phyloP scores from a whole-genome alignment of 192 early-diverging fungal species.

The Lunasporangiospora selenospora region DNA sequence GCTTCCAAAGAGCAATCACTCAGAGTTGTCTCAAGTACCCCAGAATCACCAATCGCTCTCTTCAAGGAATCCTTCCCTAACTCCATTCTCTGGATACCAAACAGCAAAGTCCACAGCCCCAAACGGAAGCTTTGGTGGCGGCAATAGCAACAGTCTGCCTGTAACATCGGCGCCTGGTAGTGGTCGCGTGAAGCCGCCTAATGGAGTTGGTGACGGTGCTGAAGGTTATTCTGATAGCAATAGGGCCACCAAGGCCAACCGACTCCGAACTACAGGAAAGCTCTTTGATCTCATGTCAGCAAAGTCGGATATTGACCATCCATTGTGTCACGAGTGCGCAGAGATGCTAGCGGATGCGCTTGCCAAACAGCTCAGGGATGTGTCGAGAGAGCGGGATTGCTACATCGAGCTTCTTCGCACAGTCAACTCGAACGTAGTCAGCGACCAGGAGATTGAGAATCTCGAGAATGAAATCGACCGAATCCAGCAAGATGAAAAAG shows the following conservation, averaged over 20 bases:
- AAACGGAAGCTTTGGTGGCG: conserved; percentile 69
- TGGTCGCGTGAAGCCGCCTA: not conserved
- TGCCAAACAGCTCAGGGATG: conserved; percentile 73
- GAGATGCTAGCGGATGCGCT: conserved; percentile 76
- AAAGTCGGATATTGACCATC: conserved; percentile 78
- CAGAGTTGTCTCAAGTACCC: conserved; percentile 4
- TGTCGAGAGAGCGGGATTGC: conserved; percentile 74
- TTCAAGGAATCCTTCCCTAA: not conserved
- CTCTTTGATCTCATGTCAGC: conserved; percentile 82
- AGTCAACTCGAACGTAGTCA: conserved; percentile 58
- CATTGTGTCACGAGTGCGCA: conserved; percentile 92
- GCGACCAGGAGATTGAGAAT: conserved; percentile 54
- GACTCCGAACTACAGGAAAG: conserved; percentile 66
- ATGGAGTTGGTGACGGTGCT: conserved; percentile 1
- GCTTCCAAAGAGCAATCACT: conserved; percentile 25
- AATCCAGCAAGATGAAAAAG: conserved; percentile 46
- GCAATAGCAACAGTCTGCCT: conserved; percentile 61
- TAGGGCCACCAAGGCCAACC: conserved; percentile 49
- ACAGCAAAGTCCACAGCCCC: too few species aligned
- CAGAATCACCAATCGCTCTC: conserved; percentile 12
- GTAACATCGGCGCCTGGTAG: conserved; percentile 25
- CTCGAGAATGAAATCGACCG: conserved; percentile 61
- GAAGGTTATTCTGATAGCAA: conserved; percentile 4
- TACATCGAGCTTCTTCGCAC: conserved; percentile 75
- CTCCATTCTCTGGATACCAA: too few species aligned